phyloP scores from a whole-genome alignment of 1,284 basidiomycete species.

The Sanghuangporus weigelae region DNA sequence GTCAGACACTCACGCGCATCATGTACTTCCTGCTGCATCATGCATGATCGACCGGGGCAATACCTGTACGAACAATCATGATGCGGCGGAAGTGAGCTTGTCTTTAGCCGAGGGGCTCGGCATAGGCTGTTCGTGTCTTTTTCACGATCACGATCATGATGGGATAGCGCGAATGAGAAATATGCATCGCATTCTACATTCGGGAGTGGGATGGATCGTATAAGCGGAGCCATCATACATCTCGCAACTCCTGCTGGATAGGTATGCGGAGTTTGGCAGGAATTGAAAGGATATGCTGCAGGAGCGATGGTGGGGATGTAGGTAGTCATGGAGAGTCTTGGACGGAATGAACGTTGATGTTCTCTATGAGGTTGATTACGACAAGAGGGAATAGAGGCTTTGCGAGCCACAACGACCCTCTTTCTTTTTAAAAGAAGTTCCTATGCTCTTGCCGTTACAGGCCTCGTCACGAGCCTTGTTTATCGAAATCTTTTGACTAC shows the following conservation, averaged over 20 bases:
- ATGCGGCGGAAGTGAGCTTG: neutral
- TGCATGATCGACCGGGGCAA: neutral
- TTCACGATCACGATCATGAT: neutral
- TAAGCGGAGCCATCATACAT: conserved; percentile 9
- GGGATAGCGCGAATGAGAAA: neutral
- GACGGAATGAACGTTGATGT: too few relatives aligned
- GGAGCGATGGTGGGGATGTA: conserved; percentile 1
- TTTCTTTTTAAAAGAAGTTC: too few relatives aligned
- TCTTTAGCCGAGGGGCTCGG: neutral
- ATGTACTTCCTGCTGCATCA: neutral
- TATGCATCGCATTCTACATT: neutral
- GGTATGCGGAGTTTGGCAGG: neutral
- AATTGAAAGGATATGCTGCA: neutral
- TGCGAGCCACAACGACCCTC: neutral
- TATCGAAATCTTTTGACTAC: neutral
- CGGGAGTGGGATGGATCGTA: conserved; percentile 7
- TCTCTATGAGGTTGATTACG: neutral
- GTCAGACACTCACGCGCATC: neutral
- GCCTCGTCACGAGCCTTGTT: neutral
- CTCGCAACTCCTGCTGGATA: conserved; percentile 6
- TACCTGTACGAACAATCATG: neutral
- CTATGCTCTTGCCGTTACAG: neutral
- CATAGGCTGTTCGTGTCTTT: neutral
- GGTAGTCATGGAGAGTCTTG: neutral
- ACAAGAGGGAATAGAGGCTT: neutral